Evolutionary conservation across 164 flowering plant genomes (phyloP), one percentile per base, ranked within the genome.

Genomic region (Pachysandra terminalis): DNA sequence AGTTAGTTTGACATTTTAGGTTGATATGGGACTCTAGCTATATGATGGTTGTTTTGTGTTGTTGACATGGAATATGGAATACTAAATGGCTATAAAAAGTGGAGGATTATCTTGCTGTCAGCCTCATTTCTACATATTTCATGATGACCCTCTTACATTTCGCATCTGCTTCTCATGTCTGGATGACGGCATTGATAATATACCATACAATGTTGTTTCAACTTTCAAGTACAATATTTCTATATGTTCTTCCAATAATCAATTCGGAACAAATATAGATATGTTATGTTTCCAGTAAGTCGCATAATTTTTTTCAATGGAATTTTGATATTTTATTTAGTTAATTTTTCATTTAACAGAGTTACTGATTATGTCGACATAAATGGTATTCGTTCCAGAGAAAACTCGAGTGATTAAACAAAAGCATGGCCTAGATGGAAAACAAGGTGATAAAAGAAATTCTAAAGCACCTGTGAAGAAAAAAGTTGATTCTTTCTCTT

Each of bases 361-460:
- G n/a, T n/a, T n/a, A 41, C 23, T 67, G 56, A 59, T n/a, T 21
- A 12, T 54, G 21, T 59, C 37, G 4, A 41, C 8, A 25, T 27
- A 35, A 55, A 26, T 64, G 8, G 63, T 59, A 23, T 54, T 56
- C 54, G 27, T 75, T 72, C 7, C 53, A 90, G 96, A 85, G 56
- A 87, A 80, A 79, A 67, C 68, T 68, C 88, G 80, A 72, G 56
- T 70, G 28, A 65, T 66, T 32, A 90, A 79, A 73, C 87, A 83
- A 56, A 85, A 72, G 78, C 84, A 64, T 63, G 74, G 41, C 64
- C 52, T 65, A 53, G 80, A 74, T 69, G 78, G 85, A 37, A 90
- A 82, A 77, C 86, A 91, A 27, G 80, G 82, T 55, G 93, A 88
- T 23, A 88, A 73, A 74, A 81, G 83, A 69, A 83, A 74, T 69